A percentile compares a stretch with the other conserved stretches of the same genome.
phyloP scores from a whole-genome alignment of 768 basidiomycete species.

The Pulveroboletus frians region DNA sequence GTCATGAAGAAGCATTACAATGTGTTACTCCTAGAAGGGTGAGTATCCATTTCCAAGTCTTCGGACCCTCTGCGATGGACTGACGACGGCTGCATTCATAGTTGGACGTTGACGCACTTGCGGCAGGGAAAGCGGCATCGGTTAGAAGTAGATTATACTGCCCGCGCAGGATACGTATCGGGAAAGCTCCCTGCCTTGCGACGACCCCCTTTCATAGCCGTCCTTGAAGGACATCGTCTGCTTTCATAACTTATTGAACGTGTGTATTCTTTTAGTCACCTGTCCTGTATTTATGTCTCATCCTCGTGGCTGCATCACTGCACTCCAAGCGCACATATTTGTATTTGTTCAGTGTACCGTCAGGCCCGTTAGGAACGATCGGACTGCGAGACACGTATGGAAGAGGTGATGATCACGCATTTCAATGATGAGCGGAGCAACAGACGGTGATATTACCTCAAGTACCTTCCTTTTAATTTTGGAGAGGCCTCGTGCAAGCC shows the following conservation, averaged over 20 bases:
- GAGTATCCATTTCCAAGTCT: constrained; percentile 7
- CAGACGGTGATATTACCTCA: constrained; percentile 33
- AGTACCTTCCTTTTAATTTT: constrained; percentile 21
- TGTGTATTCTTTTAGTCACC: constrained; percentile 20
- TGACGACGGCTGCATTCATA: constrained; percentile 24
- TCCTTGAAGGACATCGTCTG: constrained; percentile 42
- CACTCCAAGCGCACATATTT: constrained; percentile 18
- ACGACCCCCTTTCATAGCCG: constrained; percentile 63
- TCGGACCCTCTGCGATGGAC: neutral
- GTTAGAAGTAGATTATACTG: constrained; percentile 65
- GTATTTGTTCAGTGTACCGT: constrained; percentile 9
- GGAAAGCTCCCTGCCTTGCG: constrained; percentile 43
- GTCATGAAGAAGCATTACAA: constrained; percentile 55
- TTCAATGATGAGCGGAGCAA: constrained; percentile 24
- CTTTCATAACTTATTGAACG: constrained; percentile 27
- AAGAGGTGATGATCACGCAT: constrained; percentile 30
- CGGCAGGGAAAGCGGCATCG: constrained; percentile 60
- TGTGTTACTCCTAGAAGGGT: constrained; percentile 65
- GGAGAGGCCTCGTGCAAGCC: constrained; percentile 24
- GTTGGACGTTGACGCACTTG: constrained; percentile 64
- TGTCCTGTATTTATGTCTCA: constrained; percentile 29
- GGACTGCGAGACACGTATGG: constrained; percentile 21
- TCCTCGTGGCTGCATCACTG: constrained; percentile 26
- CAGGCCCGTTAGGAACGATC: constrained; percentile 26
- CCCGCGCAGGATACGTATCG: constrained; percentile 54